A percentile compares a stretch with the other conserved stretches of the same genome.
Evolutionary conservation across 2,329 filamentous ascomycete genomes (phyloP).

Genomic region (Phialocephala sp.): DNA sequence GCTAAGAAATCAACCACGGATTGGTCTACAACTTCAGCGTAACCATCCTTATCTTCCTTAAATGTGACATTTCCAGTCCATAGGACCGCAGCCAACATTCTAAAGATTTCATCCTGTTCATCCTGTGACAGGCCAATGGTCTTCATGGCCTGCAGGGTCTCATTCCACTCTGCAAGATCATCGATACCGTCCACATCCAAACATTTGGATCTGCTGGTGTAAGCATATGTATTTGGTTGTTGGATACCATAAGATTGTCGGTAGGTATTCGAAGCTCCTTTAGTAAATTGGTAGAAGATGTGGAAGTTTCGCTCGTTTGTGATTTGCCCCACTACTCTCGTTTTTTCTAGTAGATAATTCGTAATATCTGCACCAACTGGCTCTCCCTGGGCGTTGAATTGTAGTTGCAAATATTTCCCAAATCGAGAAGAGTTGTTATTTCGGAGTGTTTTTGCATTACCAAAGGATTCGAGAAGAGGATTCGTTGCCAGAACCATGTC

Average conservation of each 20-base stretch:
- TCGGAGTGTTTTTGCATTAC: constrained; percentile 95
- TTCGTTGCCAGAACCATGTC: constrained; percentile 99
- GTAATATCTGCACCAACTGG: constrained; percentile 97
- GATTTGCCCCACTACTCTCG: constrained; percentile 93
- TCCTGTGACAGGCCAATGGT: constrained; percentile 86
- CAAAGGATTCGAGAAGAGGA: constrained; percentile 94
- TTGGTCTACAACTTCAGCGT: constrained; percentile 84
- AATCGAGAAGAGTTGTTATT: constrained; percentile 99
- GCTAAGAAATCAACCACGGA: constrained; percentile 94
- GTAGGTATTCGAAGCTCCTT: constrained; percentile 87
- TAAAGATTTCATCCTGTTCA: constrained; percentile 96
- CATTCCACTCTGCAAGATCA: constrained; percentile 84
- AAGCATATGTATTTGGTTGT: constrained; percentile 88
- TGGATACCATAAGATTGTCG: constrained; percentile 89
- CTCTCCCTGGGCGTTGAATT: constrained; percentile 91
- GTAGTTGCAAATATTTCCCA: constrained; percentile 96
- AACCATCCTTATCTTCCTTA: constrained; percentile 84
- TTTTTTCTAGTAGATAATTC: constrained; percentile 96
- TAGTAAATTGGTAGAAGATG: constrained; percentile 99
- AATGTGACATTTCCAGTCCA: constrained; percentile 97
- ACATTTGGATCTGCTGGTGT: constrained; percentile 94
- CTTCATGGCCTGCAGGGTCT: constrained; percentile 93
- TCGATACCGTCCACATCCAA: constrained; percentile 94
- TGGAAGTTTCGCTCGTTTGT: constrained; percentile 97
- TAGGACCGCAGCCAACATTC: constrained; percentile 87